Evolutionary conservation across 208 protist species (phyloP), one percentile per base, ranked within the genome.

Genomic region (Wallacemonas sp.): DNA sequence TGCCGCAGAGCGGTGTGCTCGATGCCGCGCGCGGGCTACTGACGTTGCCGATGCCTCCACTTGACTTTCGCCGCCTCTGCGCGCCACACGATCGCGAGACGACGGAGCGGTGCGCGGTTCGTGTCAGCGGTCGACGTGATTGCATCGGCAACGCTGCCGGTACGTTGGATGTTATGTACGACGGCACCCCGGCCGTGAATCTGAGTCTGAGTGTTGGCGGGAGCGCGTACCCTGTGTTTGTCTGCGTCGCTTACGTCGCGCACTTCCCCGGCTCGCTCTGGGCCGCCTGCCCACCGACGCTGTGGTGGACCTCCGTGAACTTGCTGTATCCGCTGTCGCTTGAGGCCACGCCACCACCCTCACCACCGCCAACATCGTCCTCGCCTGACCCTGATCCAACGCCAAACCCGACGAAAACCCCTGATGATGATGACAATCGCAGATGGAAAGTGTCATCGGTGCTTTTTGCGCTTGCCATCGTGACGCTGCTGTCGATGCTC

Each of bases 61-160:
- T 74, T 0, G 38, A 39, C 38, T 79, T 74, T 32, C 57, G 52
- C 17, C 16, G n/a, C 12, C 32, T 58, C 17, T 58, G 52, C n/a
- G 32, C 30, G 4, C 32, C 52, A 8, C 52, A 3, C 5, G 12
- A 39, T 0, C 36, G 14, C 12, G 52, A 43, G 3, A 17, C 14
- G n/a, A 21, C 14, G 33, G 67, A 67, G 58, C 43, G 33, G 24
- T 84, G 78, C 44, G 48, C 67, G 1, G 66, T 80, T 32, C 72
- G 78, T 17, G 61, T 84, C 30, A 80, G 70, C 57, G 76, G 69
- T 47, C 68, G 78, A 14, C 74, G 70, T 17, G 78, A 84, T 36
- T 84, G 78, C 43, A 57, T 84, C 1, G 74, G 73, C 43, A 84
- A 80, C 38, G 70, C 78, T 16, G 78, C 78, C 19, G 78, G 78